These are phyloP conservation scores for Cercis canadensis DNA, from an alignment of 306 rosid genomes.

Conservation along the genomic window DNA sequence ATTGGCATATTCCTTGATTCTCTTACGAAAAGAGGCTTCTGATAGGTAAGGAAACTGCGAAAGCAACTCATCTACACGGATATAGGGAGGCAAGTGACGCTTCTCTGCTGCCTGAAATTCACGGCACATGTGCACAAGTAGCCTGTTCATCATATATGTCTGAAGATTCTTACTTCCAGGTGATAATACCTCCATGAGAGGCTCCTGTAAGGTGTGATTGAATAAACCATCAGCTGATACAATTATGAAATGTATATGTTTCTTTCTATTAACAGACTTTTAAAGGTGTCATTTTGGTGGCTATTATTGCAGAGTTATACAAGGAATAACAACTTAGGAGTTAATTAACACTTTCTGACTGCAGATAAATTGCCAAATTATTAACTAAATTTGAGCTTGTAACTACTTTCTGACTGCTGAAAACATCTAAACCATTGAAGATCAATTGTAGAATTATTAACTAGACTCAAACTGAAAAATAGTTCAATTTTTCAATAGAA, in stretches of 20 bases:
- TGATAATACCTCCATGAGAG: conserved; percentile 93
- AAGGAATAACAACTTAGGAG: conserved; percentile 20
- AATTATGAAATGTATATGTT: neutral
- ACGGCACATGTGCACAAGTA: conserved; percentile 78
- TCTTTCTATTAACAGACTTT: conserved; percentile 11
- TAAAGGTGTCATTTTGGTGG: neutral
- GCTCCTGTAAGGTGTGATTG: conserved; percentile 70
- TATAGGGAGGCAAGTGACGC: conserved; percentile 56
- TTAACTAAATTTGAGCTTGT: too few relatives aligned
- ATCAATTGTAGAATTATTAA: neutral
- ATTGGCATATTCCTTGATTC: conserved; percentile 79
- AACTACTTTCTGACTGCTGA: conserved; percentile 22
- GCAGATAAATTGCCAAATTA: too few relatives aligned
- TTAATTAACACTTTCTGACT: neutral
- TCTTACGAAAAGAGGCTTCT: conserved; percentile 80
- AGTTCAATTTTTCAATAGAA: neutral
- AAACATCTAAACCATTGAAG: conserved; percentile 11
- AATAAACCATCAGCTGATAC: conserved; percentile 24
- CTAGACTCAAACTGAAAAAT: neutral
- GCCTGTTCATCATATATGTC: conserved; percentile 85
- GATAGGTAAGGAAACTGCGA: conserved; percentile 84
- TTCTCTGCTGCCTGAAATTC: conserved; percentile 92
- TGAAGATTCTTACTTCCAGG: conserved; percentile 97
- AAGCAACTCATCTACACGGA: conserved; percentile 72
- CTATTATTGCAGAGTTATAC: conserved; percentile 20